Percentiles rank a stretch among this genome's conserved stretches.
These are phyloP conservation scores for Citrus glauca DNA, from an alignment of 345 rosid species.

Conservation along the genomic window DNA sequence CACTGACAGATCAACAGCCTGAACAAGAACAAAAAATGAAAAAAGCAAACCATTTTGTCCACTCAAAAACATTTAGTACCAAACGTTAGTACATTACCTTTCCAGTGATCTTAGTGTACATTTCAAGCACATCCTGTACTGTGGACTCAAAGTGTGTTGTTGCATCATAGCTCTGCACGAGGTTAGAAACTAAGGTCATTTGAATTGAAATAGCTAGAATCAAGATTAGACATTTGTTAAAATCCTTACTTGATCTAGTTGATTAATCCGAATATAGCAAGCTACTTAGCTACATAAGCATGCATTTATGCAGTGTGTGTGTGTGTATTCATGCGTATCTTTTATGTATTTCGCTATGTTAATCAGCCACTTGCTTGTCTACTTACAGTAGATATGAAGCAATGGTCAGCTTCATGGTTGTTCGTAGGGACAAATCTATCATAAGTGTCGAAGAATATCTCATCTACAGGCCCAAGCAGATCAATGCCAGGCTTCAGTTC, in stretches of 20 bases:
- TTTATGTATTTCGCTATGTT: not conserved
- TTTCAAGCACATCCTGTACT: slow-evolving; percentile 63
- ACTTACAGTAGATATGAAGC: slow-evolving; percentile 83
- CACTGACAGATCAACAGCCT: slow-evolving; percentile 73
- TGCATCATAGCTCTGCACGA: slow-evolving; percentile 70
- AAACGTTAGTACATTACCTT: slow-evolving; percentile 40
- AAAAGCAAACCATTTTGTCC: no score
- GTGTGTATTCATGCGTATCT: not conserved
- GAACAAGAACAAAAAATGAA: not conserved
- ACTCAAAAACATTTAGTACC: not conserved
- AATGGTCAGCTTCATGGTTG: slow-evolving; percentile 47
- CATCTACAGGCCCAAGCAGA: slow-evolving; percentile 70
- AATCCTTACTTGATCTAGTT: no score
- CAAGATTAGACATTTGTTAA: no score
- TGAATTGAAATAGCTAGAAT: not conserved
- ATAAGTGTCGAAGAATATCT: slow-evolving; percentile 73
- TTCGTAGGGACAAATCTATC: slow-evolving; percentile 77
- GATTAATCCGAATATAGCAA: no score
- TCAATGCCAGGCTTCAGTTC: slow-evolving; percentile 87
- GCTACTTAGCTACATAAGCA: not conserved
- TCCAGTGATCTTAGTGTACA: slow-evolving; percentile 81
- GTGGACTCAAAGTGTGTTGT: slow-evolving; percentile 91
- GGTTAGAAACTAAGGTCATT: not conserved
- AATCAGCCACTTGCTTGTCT: not conserved
- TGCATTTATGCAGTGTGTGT: not conserved